Base-by-base conservation (phyloP, 2,329 filamentous ascomycete genomes). In the Fonsecaea nubica region DNA sequence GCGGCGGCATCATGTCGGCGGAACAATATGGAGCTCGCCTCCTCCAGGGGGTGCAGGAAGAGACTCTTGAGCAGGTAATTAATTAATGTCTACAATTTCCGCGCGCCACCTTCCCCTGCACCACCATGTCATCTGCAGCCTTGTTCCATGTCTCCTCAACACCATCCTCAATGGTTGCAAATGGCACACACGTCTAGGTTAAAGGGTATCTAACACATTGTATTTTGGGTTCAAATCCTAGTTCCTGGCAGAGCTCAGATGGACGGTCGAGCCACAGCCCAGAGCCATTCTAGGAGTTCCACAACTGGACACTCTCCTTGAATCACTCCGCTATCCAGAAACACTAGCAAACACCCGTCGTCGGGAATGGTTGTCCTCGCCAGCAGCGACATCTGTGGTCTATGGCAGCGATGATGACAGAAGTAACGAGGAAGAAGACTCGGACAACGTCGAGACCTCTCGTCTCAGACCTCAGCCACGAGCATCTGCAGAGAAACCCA, bases 41-140 rank as follows among this genome's bases (percentile, higher is more conserved):
- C 75, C 77, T 89, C 64, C 77, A 74, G 55, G 82, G 85, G 71
- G 79, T 86, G 62, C 77, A 82, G 66, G 80, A 83, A 71, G 79
- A 82, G 71, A 75, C 77, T 59, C 75, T 86, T 63, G 79, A 83
- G 69, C 80, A 86, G 79, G 85, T 87, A 72, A 70, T 76, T 76
- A 6, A 32, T 9, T 33, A 7, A 57, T 52, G 42, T 52, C 56
- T 50, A 42, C 33, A 25, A 13, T 13, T 8, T 50, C 61, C 58
- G 30, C 57, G 50, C 61, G 48, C 21, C 21, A 57, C 56, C 35
- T 64, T 55, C 53, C 40, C 45, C 32, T 15, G 10, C 40, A 42
- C 60, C 62, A 42, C 60, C 62, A 25, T 48, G 8, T 10, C 9
- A 48, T 21, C 9, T 18, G 10, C 58, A 59, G 42, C 62, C 63